A percentile compares a stretch with the other conserved stretches of the same genome.
phyloP scores from a whole-genome alignment of 2,329 filamentous ascomycete species.

The Hortaea sp. region DNA sequence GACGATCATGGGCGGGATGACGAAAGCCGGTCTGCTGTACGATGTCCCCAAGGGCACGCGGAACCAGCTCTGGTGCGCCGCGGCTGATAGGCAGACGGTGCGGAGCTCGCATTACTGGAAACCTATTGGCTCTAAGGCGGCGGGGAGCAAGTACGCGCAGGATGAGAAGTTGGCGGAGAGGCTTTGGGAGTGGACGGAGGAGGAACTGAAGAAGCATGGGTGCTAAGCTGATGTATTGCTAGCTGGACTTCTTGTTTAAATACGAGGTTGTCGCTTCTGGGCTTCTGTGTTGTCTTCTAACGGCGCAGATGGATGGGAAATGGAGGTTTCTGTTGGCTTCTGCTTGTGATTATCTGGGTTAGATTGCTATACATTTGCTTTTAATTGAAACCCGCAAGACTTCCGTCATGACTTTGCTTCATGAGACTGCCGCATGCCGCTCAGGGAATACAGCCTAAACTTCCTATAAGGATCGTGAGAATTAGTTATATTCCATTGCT shows the following conservation, averaged over 20 bases:
- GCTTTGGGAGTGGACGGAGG: constrained; percentile 32
- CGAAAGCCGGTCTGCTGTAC: constrained; percentile 1
- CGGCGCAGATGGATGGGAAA: too few relatives aligned
- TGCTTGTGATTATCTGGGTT: too few relatives aligned
- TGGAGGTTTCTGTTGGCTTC: too few relatives aligned
- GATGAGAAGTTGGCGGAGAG: constrained; percentile 19
- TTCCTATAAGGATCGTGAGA: too few relatives aligned
- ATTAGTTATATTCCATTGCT: too few relatives aligned
- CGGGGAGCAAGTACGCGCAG: constrained; percentile 11
- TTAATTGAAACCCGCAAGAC: too few relatives aligned
- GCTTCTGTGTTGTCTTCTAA: too few relatives aligned
- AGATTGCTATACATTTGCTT: too few relatives aligned
- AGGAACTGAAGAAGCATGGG: constrained; percentile 8
- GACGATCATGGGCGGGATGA: constrained; percentile 6
- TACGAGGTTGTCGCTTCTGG: neutral
- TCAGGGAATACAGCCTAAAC: too few relatives aligned
- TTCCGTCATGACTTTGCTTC: too few relatives aligned
- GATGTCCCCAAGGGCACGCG: constrained; percentile 16
- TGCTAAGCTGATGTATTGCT: neutral
- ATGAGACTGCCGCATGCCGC: too few relatives aligned
- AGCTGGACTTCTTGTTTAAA: neutral
- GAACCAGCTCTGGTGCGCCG: constrained; percentile 20
- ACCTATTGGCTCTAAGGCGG: constrained; percentile 12
- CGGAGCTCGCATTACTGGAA: constrained; percentile 13
- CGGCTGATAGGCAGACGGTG: constrained; percentile 11